phyloP scores from a whole-genome alignment of 2,329 filamentous ascomycete genomes.

The Tolypocladium ophioglossoides region DNA sequence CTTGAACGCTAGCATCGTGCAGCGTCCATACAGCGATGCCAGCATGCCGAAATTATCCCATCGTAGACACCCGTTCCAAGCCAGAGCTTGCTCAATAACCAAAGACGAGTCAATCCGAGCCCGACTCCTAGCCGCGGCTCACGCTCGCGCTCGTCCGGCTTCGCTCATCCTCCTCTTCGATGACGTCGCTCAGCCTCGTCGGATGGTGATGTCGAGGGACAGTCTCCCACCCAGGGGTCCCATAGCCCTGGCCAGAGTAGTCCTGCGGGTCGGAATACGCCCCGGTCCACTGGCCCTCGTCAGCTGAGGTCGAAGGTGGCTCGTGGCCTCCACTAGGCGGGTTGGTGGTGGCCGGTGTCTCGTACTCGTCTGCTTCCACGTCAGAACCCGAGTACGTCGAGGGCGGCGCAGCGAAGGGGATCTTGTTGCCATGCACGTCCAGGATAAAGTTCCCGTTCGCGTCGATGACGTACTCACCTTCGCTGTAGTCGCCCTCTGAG shows the following conservation, averaged over 20 bases:
- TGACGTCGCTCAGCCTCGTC: constrained; percentile 77
- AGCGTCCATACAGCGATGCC: not conserved
- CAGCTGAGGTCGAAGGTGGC: constrained; percentile 17
- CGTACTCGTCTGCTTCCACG: constrained; percentile 45
- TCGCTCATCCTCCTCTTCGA: constrained; percentile 75
- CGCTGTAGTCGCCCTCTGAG: constrained; percentile 54
- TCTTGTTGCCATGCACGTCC: constrained; percentile 50
- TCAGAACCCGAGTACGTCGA: constrained; percentile 39
- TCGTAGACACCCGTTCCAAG: too few relatives aligned
- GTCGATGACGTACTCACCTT: constrained; percentile 63
- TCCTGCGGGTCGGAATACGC: constrained; percentile 38
- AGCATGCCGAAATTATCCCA: not conserved
- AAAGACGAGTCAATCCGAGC: constrained; percentile 2
- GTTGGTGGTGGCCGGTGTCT: constrained; percentile 36
- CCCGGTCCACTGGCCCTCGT: constrained; percentile 28
- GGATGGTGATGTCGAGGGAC: constrained; percentile 76
- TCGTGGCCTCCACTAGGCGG: constrained; percentile 24
- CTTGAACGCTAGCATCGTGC: too few relatives aligned
- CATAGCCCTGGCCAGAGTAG: constrained; percentile 58
- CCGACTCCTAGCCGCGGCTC: constrained; percentile 31
- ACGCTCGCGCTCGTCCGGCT: constrained; percentile 63
- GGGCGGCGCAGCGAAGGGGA: constrained; percentile 38
- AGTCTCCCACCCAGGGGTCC: constrained; percentile 62
- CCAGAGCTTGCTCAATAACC: too few relatives aligned
- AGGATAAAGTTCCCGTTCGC: constrained; percentile 48